These are phyloP conservation scores for Mentha longifolia DNA, from an alignment of 257 asterid genomes.

Conservation along the genomic window DNA sequence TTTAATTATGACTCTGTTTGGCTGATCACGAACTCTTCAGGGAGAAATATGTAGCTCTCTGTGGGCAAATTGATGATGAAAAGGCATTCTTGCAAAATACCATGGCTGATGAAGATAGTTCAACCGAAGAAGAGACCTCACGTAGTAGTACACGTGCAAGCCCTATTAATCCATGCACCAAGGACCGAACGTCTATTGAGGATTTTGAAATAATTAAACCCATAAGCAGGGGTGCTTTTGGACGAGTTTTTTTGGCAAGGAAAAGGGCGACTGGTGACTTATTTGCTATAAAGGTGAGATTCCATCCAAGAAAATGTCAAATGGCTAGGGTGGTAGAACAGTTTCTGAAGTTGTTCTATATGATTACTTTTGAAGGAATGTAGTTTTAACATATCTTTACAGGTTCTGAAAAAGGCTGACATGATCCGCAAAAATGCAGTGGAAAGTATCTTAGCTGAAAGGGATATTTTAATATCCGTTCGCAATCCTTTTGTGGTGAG, in stretches of 20 bases:
- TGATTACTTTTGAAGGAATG: constrained; percentile 17
- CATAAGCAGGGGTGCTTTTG: constrained; percentile 98
- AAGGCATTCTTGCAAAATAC: constrained; percentile 52
- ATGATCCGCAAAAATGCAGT: constrained; percentile 97
- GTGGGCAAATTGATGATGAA: constrained; percentile 93
- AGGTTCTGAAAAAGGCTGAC: constrained; percentile 96
- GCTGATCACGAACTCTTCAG: constrained; percentile 55
- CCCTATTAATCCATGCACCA: constrained; percentile 80
- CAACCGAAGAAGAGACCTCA: constrained; percentile 73
- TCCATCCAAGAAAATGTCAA: constrained; percentile 23
- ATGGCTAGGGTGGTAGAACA: constrained; percentile 18
- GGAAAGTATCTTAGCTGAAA: constrained; percentile 95
- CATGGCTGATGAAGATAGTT: constrained; percentile 70
- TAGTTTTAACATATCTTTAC: constrained; percentile 38
- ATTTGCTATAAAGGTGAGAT: constrained; percentile 92
- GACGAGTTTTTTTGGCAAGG: constrained; percentile 90
- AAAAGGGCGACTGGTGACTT: constrained; percentile 98
- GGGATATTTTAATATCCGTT: constrained; percentile 90
- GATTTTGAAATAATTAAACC: constrained; percentile 99
- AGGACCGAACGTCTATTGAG: constrained; percentile 93
- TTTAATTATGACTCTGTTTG: constrained; percentile 30
- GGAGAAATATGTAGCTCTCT: constrained; percentile 88
- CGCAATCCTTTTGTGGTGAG: constrained; percentile 99
- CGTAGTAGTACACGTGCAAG: constrained; percentile 88
- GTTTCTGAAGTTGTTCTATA: constrained; percentile 27